Evolutionary conservation across 495 filamentous ascomycete species (phyloP).

Genomic region (Tuber calosporum): DNA sequence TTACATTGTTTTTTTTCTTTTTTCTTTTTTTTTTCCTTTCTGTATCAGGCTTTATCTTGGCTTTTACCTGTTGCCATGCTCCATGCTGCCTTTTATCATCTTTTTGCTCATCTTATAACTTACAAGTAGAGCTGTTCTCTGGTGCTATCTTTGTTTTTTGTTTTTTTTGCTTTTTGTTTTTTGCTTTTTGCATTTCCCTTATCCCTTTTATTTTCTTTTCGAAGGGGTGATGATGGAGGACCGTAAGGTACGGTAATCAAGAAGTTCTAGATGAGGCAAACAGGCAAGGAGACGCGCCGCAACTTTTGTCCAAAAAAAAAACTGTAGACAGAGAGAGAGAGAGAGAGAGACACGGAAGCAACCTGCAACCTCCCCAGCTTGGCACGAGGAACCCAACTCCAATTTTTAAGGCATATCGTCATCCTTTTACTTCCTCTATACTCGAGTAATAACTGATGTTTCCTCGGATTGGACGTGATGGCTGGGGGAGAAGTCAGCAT

Average conservation of each 20-base stretch:
- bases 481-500: constrained; percentile 10
- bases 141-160: neutral
- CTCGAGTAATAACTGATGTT: neutral
- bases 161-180: too few species aligned
- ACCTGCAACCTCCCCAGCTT: constrained; percentile 15
- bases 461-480: neutral
- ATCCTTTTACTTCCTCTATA: constrained; percentile 6
- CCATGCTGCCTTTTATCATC: neutral
- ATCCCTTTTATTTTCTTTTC: neutral
- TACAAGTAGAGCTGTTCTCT: neutral
- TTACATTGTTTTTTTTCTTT: neutral
- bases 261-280: constrained; percentile 14
- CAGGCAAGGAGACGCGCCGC: constrained; percentile 10
- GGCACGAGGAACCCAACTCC: constrained; percentile 15
- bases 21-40: neutral
- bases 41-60: neutral
- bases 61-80: neutral
- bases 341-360: constrained; percentile 23
- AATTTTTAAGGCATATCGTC: constrained; percentile 20
- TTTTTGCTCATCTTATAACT: neutral
- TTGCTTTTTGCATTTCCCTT: neutral
- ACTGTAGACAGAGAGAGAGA: constrained; percentile 26
- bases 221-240: neutral
- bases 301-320: constrained; percentile 13
- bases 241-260: too few species aligned